Percentiles rank a stretch among this genome's conserved stretches.
Conservation (phyloP, 2,329 filamentous ascomycete species). For the Sporothrix euskadiensis region DNA sequence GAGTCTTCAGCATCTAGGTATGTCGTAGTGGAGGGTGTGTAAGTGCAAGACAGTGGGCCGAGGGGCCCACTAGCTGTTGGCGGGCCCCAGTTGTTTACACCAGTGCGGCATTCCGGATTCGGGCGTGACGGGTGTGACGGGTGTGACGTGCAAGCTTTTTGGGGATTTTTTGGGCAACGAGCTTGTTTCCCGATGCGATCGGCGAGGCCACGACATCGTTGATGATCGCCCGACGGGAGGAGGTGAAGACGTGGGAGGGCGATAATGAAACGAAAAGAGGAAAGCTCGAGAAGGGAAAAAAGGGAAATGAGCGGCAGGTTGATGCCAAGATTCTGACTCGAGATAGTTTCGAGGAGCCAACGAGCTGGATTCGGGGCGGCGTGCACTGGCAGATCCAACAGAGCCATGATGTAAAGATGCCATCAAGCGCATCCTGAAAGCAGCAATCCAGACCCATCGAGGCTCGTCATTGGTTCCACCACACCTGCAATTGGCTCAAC, state of each 20-base stretch:
- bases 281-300: background rate
- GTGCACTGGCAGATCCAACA: background rate
- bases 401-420: conserved; percentile 9
- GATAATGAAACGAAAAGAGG: background rate
- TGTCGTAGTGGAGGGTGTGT: conserved; percentile 17
- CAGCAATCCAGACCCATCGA: background rate
- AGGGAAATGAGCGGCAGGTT: background rate
- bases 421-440: background rate
- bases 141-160: conserved; percentile 20
- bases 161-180: background rate
- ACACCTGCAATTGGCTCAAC: background rate
- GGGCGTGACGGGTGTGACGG: conserved; percentile 20
- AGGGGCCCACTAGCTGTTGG: conserved; percentile 1
- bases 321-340: background rate
- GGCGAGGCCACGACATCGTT: conserved; percentile 8
- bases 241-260: background rate
- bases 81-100: background rate
- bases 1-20: background rate
- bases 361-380: background rate
- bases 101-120: conserved; percentile 19
- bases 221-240: background rate
- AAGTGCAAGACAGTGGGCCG: conserved; percentile 14
- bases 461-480: background rate
- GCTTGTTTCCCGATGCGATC: conserved; percentile 17
- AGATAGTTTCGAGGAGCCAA: background rate